Evolutionary conservation across 805 yeast species (phyloP).

Genomic region (Isabelozyma rhagii): DNA sequence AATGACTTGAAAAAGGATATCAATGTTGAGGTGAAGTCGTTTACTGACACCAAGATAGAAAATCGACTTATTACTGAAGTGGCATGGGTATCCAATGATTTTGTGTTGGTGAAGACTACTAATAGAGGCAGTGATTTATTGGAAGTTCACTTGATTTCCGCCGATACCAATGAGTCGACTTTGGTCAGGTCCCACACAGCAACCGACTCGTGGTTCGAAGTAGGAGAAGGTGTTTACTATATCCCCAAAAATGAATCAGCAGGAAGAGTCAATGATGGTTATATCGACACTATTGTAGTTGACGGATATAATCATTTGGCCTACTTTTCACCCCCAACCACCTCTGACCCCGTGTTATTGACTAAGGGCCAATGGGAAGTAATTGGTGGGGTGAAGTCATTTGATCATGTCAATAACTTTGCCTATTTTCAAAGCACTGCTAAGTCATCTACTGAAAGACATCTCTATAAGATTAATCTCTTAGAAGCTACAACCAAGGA

Average conservation of each 20-base stretch:
- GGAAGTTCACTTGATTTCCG: constrained; percentile 46
- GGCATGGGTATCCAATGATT: constrained; percentile 51
- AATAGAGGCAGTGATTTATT: constrained; percentile 60
- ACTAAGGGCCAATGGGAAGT: constrained; percentile 89
- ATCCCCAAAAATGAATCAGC: constrained; percentile 33
- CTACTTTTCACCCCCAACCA: constrained; percentile 67
- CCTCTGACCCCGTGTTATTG: constrained; percentile 45
- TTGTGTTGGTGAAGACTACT: constrained; percentile 55
- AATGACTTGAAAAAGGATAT: constrained; percentile 10
- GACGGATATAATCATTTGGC: constrained; percentile 76
- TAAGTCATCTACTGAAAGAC: constrained; percentile 79
- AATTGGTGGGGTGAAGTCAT: constrained; percentile 60
- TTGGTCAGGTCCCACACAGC: constrained; percentile 46
- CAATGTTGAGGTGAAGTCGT: constrained; percentile 6
- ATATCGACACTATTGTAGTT: constrained; percentile 69
- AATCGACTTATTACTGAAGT: constrained; percentile 57
- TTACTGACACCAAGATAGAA: constrained; percentile 27
- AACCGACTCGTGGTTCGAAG: constrained; percentile 60
- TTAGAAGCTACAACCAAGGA: constrained; percentile 27
- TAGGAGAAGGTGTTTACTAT: constrained; percentile 27
- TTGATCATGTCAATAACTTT: constrained; percentile 42
- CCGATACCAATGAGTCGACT: constrained; percentile 21
- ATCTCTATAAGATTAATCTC: constrained; percentile 67
- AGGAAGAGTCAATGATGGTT: constrained; percentile 51
- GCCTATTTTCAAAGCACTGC: constrained; percentile 71